These are phyloP conservation scores for Colletotrichum nymphaeae DNA, from an alignment of 2,329 filamentous ascomycete genomes.

Conservation along the genomic window DNA sequence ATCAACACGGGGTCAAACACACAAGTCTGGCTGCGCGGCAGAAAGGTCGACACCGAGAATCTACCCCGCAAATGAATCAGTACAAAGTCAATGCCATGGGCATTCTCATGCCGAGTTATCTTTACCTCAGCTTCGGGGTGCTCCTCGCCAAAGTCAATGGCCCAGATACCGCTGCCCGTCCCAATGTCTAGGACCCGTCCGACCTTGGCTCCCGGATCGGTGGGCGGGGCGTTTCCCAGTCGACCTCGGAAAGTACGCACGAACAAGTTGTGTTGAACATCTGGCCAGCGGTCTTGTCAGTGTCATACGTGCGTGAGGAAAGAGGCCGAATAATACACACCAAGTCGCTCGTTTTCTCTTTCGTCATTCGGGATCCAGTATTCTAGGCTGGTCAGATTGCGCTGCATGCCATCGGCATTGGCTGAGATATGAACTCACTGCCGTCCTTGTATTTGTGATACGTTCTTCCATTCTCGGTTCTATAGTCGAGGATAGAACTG, in stretches of 20 bases:
- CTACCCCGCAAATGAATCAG: no score
- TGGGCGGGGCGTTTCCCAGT: slow-evolving; percentile 36
- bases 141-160: slow-evolving; percentile 54
- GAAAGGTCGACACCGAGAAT: slow-evolving; percentile 51
- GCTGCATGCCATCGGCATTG: no score
- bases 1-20: no score
- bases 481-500: background rate
- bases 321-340: background rate
- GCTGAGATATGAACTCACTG: background rate
- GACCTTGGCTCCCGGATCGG: slow-evolving; percentile 40
- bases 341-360: slow-evolving; percentile 9
- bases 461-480: background rate
- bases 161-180: slow-evolving; percentile 59
- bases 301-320: background rate
- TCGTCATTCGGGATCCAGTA: slow-evolving; percentile 41
- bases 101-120: no score
- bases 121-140: slow-evolving; percentile 44
- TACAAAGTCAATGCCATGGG: no score
- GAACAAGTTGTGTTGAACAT: slow-evolving; percentile 50
- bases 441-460: slow-evolving; percentile 1
- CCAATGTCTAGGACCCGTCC: slow-evolving; percentile 55
- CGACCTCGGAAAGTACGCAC: slow-evolving; percentile 44
- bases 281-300: slow-evolving; percentile 21
- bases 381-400: background rate
- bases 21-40: slow-evolving; percentile 47